Evolutionary conservation across 202 grass and related monocot genomes (phyloP).

Genomic region (Zoysia matrella): DNA sequence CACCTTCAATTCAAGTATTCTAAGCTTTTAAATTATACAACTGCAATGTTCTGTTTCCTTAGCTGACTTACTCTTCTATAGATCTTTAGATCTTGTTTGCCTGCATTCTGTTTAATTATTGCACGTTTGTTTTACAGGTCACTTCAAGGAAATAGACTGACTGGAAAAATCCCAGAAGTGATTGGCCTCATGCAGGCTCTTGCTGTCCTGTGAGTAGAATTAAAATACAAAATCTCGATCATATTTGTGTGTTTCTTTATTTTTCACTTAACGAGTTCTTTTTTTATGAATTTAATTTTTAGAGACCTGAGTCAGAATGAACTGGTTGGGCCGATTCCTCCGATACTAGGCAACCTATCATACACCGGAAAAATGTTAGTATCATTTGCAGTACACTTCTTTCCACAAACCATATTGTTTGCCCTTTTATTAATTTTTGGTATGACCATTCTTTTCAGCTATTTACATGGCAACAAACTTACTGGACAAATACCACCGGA

Average conservation of each 20-base stretch:
- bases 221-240: slow-evolving; percentile 32
- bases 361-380: slow-evolving; percentile 99
- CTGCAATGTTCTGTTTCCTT: not conserved
- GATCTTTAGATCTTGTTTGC: not conserved
- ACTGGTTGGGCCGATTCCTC: slow-evolving; percentile 83
- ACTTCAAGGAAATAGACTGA: slow-evolving; percentile 94
- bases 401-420: slow-evolving; percentile 7
- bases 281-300: slow-evolving; percentile 27
- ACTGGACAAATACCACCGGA: slow-evolving; percentile 86
- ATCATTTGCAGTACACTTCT: slow-evolving; percentile 4
- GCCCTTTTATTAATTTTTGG: slow-evolving; percentile 23
- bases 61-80: not conserved
- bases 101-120: slow-evolving; percentile 16
- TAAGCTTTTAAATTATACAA: not conserved
- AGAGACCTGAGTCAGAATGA: slow-evolving; percentile 97
- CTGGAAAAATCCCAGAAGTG: slow-evolving; percentile 94
- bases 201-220: slow-evolving; percentile 92
- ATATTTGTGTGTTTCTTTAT: not conserved
- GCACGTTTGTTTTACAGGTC: slow-evolving; percentile 58
- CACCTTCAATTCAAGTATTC: not conserved
- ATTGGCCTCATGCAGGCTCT: slow-evolving; percentile 99
- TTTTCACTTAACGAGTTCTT: slow-evolving; percentile 8
- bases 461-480: slow-evolving; percentile 97
- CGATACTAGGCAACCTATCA: slow-evolving; percentile 93
- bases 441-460: slow-evolving; percentile 50